These are phyloP conservation scores for Vitis amurensis DNA, from an alignment of 164 flowering plant genomes.

Conservation along the genomic window DNA sequence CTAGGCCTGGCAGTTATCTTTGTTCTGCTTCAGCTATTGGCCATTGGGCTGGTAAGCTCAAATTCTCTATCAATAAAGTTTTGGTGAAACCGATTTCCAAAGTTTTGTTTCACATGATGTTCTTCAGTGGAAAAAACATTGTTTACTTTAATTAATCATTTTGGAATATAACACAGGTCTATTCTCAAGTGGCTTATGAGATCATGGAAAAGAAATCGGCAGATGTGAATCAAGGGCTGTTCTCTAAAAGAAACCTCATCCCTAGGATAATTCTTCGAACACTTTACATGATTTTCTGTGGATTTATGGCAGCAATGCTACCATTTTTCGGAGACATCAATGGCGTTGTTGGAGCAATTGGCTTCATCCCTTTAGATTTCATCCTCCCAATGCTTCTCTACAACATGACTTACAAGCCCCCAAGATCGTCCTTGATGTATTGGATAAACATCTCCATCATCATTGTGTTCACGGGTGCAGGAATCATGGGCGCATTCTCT, in stretches of 20 bases:
- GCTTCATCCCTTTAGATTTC: constrained; percentile 94
- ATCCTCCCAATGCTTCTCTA: constrained; percentile 92
- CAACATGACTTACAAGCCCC: constrained; percentile 82
- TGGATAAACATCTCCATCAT: constrained; percentile 75
- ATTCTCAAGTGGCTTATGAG: constrained; percentile 98
- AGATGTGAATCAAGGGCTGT: constrained; percentile 75
- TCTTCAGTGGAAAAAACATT: too few species aligned
- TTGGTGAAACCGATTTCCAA: neutral
- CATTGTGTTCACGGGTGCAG: constrained; percentile 66
- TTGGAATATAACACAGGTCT: constrained; percentile 52
- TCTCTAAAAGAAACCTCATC: constrained; percentile 75
- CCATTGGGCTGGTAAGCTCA: constrained; percentile 82
- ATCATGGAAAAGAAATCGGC: constrained; percentile 90
- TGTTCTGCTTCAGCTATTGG: constrained; percentile 87
- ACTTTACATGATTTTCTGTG: constrained; percentile 72
- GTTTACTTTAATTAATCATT: neutral
- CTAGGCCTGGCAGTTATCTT: constrained; percentile 72
- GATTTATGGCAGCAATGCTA: constrained; percentile 92
- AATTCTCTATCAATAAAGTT: neutral
- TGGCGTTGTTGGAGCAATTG: constrained; percentile 84
- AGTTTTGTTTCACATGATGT: neutral
- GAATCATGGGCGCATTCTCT: constrained; percentile 83
- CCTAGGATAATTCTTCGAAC: constrained; percentile 82
- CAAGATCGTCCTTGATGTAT: constrained; percentile 47
- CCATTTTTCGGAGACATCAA: constrained; percentile 98